Conservation (phyloP, 495 filamentous ascomycete species). For the Endocarpon pusillum region DNA sequence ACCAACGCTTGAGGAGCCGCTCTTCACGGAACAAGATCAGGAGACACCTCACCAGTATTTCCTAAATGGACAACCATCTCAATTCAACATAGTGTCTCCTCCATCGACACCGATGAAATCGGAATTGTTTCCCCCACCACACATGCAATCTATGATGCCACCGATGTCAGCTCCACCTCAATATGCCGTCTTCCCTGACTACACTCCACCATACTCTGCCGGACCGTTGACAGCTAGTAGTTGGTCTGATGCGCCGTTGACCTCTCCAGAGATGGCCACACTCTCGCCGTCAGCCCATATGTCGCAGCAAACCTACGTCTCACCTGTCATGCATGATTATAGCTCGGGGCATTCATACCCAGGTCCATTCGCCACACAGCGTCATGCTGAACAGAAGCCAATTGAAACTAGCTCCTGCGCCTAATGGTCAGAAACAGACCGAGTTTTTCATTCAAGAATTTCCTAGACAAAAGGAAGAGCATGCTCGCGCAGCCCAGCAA, state of each 20-base stretch:
- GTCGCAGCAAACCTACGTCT: constrained; percentile 19
- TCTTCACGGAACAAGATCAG: constrained; percentile 1
- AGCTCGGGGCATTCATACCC: neutral
- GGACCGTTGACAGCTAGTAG: constrained; percentile 21
- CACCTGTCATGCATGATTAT: constrained; percentile 17
- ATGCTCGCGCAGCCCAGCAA: constrained; percentile 23
- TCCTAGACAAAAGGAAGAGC: constrained; percentile 25
- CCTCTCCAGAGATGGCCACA: constrained; percentile 22
- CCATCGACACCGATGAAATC: constrained; percentile 22
- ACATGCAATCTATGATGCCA: constrained; percentile 22
- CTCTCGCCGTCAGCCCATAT: constrained; percentile 19
- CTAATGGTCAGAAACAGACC: constrained; percentile 17
- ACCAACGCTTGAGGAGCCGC: neutral
- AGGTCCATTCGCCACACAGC: constrained; percentile 4
- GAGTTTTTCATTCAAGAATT: constrained; percentile 30
- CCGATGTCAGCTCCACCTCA: constrained; percentile 31
- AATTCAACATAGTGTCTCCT: constrained; percentile 30
- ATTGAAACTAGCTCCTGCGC: constrained; percentile 2
- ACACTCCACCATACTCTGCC: constrained; percentile 15
- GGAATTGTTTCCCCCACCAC: constrained; percentile 7
- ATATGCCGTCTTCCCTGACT: constrained; percentile 25
- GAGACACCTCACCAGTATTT: constrained; percentile 15
- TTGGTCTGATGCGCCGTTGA: constrained; percentile 24
- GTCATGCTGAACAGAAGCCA: neutral
- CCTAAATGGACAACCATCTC: constrained; percentile 27